Percentiles rank a stretch among this genome's conserved stretches.
These are phyloP conservation scores for Starmerella asiatica DNA, from an alignment of 805 yeast species.

Conservation along the genomic window DNA sequence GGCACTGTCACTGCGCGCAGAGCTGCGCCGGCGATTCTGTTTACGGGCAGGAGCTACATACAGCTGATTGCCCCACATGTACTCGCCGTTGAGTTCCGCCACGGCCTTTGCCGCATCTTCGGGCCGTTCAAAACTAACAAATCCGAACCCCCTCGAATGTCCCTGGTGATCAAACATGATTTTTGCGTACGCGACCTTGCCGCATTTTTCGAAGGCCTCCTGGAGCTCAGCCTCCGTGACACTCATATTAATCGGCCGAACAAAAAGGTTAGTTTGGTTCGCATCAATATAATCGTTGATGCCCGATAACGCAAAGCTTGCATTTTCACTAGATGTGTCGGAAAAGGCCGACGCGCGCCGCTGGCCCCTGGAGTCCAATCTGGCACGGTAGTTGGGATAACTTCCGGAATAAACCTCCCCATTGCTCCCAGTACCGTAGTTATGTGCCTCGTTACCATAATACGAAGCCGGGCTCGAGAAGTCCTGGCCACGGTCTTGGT, in stretches of 20 bases:
- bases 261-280: constrained; percentile 45
- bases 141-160: constrained; percentile 65
- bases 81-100: constrained; percentile 45
- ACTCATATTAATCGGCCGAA: constrained; percentile 45
- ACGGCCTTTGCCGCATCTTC: constrained; percentile 58
- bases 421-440: too few relatives aligned
- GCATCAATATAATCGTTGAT: too few relatives aligned
- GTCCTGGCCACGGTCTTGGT: too few relatives aligned
- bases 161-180: constrained; percentile 39
- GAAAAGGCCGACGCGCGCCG: too few relatives aligned
- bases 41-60: constrained; percentile 69
- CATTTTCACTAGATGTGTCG: too few relatives aligned
- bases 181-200: constrained; percentile 42
- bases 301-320: too few relatives aligned
- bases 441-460: too few relatives aligned
- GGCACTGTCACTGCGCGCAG: background rate
- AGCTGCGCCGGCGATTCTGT: background rate
- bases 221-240: constrained; percentile 43
- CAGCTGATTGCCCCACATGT: constrained; percentile 37
- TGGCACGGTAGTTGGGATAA: too few relatives aligned
- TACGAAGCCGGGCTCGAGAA: too few relatives aligned
- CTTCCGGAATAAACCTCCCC: too few relatives aligned
- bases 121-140: constrained; percentile 58
- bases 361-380: too few relatives aligned
- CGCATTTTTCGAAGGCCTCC: constrained; percentile 34